These are phyloP conservation scores for Penicillium canariense DNA, from an alignment of 495 filamentous ascomycete species.

Conservation along the genomic window DNA sequence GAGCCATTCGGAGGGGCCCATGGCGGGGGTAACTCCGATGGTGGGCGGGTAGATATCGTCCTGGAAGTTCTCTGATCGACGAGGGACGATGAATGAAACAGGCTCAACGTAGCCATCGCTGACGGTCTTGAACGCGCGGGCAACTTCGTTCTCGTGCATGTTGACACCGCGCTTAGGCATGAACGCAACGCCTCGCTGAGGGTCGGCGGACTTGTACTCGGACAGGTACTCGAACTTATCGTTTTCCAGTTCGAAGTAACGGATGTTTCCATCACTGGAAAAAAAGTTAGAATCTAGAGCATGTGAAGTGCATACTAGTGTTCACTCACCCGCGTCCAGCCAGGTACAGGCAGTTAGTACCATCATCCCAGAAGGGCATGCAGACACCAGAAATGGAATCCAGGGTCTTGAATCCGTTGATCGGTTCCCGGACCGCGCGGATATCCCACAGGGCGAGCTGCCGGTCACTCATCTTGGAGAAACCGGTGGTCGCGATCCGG, in stretches of 20 bases:
- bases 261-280: slow-evolving; percentile 90
- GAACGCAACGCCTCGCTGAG: slow-evolving; percentile 93
- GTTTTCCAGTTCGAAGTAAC: slow-evolving; percentile 95
- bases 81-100: slow-evolving; percentile 94
- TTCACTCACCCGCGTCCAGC: slow-evolving; percentile 87
- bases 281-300: slow-evolving; percentile 16
- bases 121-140: slow-evolving; percentile 94
- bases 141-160: slow-evolving; percentile 93
- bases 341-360: slow-evolving; percentile 86
- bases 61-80: slow-evolving; percentile 94
- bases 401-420: slow-evolving; percentile 81
- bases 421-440: slow-evolving; percentile 70
- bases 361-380: slow-evolving; percentile 99
- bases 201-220: slow-evolving; percentile 92
- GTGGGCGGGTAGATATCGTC: slow-evolving; percentile 93
- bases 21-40: slow-evolving; percentile 70
- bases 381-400: slow-evolving; percentile 96
- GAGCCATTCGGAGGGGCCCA: slow-evolving; percentile 81
- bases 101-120: slow-evolving; percentile 93
- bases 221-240: slow-evolving; percentile 96
- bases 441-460: slow-evolving; percentile 96
- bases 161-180: slow-evolving; percentile 93
- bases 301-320: no score
- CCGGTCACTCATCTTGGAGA: slow-evolving; percentile 96
- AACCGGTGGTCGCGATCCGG: slow-evolving; percentile 91